phyloP scores from a whole-genome alignment of 495 filamentous ascomycete species.

The Aspergillus conjunctus region DNA sequence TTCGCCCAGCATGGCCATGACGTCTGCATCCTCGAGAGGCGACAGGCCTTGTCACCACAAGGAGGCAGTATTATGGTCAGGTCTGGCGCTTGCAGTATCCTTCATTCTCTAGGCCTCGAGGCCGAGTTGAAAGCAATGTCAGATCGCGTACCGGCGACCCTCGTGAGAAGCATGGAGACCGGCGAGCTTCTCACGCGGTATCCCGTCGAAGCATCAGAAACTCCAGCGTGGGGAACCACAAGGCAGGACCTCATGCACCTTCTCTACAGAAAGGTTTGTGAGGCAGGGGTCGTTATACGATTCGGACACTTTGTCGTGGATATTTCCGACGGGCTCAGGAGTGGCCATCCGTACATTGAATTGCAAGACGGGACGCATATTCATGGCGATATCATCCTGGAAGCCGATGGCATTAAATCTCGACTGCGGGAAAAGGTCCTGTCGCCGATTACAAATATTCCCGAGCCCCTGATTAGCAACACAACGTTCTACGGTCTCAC shows the following conservation, averaged over 20 bases:
- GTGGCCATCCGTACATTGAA: neutral
- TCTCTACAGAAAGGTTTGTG: neutral
- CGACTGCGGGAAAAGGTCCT: neutral
- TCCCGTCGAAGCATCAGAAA: neutral
- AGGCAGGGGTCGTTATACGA: neutral
- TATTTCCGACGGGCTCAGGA: neutral
- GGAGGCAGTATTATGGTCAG: conserved; percentile 7
- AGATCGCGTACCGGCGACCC: neutral
- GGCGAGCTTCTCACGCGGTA: neutral
- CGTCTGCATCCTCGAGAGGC: neutral
- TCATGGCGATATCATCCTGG: neutral
- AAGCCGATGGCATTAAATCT: neutral
- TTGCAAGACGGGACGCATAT: neutral
- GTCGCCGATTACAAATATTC: neutral
- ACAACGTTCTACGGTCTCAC: conserved; percentile 6
- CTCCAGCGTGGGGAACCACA: conserved; percentile 1
- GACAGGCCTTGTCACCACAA: neutral
- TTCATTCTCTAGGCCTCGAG: neutral
- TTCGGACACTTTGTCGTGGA: neutral
- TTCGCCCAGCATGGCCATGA: neutral
- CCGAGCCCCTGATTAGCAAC: neutral
- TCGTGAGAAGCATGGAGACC: neutral
- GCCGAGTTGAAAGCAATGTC: conserved; percentile 1
- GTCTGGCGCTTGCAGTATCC: conserved; percentile 2
- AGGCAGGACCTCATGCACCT: conserved; percentile 5